Evolutionary conservation across 2,329 filamentous ascomycete genomes (phyloP), one percentile per base, ranked within the genome.

Genomic region (Arthrobotrys iridis): DNA sequence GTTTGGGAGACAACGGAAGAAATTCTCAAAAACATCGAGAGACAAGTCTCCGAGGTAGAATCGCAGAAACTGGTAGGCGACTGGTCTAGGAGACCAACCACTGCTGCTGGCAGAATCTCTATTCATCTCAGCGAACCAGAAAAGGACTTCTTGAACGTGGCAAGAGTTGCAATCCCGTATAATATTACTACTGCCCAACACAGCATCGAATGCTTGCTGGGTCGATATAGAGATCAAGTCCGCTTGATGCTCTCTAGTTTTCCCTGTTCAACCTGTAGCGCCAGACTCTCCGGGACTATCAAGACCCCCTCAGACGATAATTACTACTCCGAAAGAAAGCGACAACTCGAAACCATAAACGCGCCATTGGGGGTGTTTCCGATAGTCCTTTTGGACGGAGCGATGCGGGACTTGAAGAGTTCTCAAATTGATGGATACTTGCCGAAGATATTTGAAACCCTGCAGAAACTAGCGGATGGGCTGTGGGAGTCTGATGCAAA

Each of bases 371-470:
- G 64, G 10, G 52, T 48, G 20, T 67, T 67, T 30, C 64, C 50
- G 1, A 40, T 67, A 1, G 48, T 59, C n/a, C 22, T 67, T 2
- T 67, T 41, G 13, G 64, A 67, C 13, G 30, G 24, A 3, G 64
- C 64, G 2, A 67, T 67, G 50, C 6, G 28, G 20, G 64, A 67
- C 22, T 50, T 67, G 15, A 67, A 67, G 18, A 50, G 40, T 22
- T 22, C 64, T n/a, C 37, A 40, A 15, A 18, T 67, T 3, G 64
- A 50, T 35, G 64, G 64, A 2, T 59, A 20, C 22, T 5, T 67
- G 13, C 30, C 50, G 2, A 46, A 40, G 24, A 50, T 67, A 24
- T 28, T 52, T 1, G n/a, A n/a, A 24, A 48, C 41, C 1, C 37
- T 62, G 15, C 58, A 62, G 15, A 65, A 55, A 4, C n/a, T 65